Base-by-base conservation (phyloP, 441 rosid species). In the Pelargonium australe region DNA sequence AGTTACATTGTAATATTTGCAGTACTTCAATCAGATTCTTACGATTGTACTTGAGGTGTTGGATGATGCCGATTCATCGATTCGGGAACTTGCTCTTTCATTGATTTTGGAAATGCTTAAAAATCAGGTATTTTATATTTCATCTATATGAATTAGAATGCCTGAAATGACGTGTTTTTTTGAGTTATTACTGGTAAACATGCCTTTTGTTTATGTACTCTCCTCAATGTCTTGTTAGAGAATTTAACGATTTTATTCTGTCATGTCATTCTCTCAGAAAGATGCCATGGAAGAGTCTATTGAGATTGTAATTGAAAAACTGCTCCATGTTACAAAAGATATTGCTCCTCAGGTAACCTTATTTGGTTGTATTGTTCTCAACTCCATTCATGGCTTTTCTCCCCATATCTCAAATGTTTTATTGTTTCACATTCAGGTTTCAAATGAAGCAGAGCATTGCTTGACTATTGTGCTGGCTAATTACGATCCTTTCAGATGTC, bases 1-100 rank as follows among this genome's bases (percentile, higher is more conserved):
- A 55, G 23, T 55, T 55, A 17, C 10, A 1, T 5, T 17, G 13
- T 3, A 20, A 61, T 76, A 12, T 76, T 70, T 76, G 80, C 93
- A 95, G 99, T 95, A 89, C 80, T 89, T 90, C 85, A 95, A 92
- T 83, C 99, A 90, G 84, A 95, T 95, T 81, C 81, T 95, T 85
- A 89, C 96, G 63, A 91, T 87, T 70, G 95, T 95, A 76, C 99
- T 95, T 72, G 99, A 95, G 82, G 90, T 90, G 79, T 72, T 92
- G 68, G 99, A 92, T 81, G 91, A 85, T 66, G 73, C 88, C 60
- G 96, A 92, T 77, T 81, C 80, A 62, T 77, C 96, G 61, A 77
- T 87, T 66, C 87, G 88, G 51, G 98, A 92, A 77, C 81, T 85
- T 79, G 83, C 90, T 71, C 85, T 92, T 73, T 86, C 87, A 34